Evolutionary conservation across 139 green algal species (phyloP).

Genomic region (Chlorella sp.): DNA sequence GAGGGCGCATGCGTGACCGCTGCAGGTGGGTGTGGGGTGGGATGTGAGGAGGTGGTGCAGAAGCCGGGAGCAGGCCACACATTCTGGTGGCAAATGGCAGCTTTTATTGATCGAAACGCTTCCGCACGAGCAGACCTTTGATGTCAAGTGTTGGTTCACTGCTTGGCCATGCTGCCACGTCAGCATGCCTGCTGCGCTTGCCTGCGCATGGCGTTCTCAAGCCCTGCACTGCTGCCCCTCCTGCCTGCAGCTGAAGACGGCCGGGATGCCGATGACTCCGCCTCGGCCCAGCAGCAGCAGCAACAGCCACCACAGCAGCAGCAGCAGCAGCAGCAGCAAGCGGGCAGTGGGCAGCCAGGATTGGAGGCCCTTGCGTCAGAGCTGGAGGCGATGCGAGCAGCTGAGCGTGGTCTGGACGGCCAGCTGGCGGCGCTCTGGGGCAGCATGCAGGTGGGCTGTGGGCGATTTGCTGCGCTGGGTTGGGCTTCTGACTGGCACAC

Average conservation of each 20-base stretch:
- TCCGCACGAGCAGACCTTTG: too few species aligned
- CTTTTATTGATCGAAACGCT: too few species aligned
- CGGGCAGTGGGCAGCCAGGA: not conserved
- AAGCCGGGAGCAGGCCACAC: too few species aligned
- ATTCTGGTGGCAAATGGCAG: too few species aligned
- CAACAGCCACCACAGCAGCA: not conserved
- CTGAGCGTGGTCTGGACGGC: not conserved
- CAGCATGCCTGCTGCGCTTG: too few species aligned
- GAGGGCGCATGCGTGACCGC: not conserved
- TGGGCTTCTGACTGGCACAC: not conserved
- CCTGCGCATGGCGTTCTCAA: not conserved
- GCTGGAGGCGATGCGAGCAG: not conserved
- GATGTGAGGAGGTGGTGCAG: too few species aligned
- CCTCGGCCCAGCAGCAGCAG: not conserved
- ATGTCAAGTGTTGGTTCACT: too few species aligned
- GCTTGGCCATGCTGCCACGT: not conserved
- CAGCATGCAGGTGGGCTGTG: not conserved
- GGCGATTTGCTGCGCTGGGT: too few species aligned
- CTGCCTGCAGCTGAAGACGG: not conserved
- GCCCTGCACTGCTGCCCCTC: too few species aligned
- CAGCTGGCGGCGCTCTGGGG: conserved; percentile 4
- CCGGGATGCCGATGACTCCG: not conserved
- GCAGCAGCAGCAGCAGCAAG: not conserved
- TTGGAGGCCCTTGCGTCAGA: not conserved
- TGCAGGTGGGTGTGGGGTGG: too few species aligned